These are phyloP conservation scores for Cetradonia linearis DNA, from an alignment of 495 filamentous ascomycete genomes.

Conservation along the genomic window DNA sequence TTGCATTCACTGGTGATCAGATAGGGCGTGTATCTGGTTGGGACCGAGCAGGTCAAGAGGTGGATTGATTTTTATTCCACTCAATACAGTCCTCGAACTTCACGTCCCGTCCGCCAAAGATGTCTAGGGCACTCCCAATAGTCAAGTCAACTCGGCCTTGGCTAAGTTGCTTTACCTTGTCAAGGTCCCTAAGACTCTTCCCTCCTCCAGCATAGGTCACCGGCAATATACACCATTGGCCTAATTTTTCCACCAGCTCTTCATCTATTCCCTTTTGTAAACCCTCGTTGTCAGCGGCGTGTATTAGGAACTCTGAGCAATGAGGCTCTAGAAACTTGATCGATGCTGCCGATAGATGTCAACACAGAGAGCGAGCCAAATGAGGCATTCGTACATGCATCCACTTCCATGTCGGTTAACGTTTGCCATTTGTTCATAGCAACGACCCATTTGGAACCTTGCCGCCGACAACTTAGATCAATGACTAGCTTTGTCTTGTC, in stretches of 20 bases:
- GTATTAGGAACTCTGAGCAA: constrained; percentile 92
- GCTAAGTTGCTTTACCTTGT: constrained; percentile 66
- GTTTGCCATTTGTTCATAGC: constrained; percentile 99
- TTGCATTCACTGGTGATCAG: not conserved
- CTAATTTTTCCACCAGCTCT: constrained; percentile 62
- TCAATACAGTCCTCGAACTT: constrained; percentile 76
- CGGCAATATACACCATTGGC: constrained; percentile 78
- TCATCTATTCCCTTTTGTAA: constrained; percentile 85
- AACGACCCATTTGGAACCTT: constrained; percentile 71
- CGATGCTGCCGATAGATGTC: constrained; percentile 14
- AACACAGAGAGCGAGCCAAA: not conserved
- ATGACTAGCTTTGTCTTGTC: constrained; percentile 80
- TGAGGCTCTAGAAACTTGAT: constrained; percentile 74
- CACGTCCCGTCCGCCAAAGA: constrained; percentile 82
- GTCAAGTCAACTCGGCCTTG: constrained; percentile 80
- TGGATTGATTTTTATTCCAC: constrained; percentile 56
- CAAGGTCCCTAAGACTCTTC: constrained; percentile 67
- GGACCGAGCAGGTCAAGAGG: not conserved
- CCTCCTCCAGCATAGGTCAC: constrained; percentile 95
- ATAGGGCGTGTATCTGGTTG: not conserved
- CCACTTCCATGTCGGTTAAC: constrained; percentile 90
- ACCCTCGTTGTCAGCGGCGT: constrained; percentile 97
- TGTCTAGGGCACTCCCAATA: constrained; percentile 90
- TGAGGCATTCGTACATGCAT: constrained; percentile 48
- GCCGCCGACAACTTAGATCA: constrained; percentile 78